Evolutionary conservation across 2,329 filamentous ascomycete genomes (phyloP).

Genomic region (Epichloe sp.): DNA sequence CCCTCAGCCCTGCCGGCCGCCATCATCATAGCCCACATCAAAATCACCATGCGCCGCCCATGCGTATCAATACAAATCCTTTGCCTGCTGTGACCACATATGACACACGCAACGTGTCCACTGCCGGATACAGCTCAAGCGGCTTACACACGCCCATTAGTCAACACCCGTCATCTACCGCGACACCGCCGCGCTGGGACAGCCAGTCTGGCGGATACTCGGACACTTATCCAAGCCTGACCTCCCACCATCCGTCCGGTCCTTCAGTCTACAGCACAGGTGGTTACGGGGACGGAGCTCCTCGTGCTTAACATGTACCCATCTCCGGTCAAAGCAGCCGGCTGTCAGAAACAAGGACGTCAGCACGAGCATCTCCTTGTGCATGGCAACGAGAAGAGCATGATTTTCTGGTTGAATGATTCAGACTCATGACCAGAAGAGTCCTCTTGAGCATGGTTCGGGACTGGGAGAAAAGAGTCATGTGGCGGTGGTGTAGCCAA

Average conservation of each 20-base stretch:
- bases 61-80: conserved; percentile 24
- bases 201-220: conserved; percentile 24
- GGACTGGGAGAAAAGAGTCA: not conserved
- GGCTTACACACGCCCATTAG: conserved; percentile 27
- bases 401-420: no score
- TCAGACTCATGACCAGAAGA: no score
- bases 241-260: conserved; percentile 21
- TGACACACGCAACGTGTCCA: conserved; percentile 20
- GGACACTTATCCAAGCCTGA: conserved; percentile 26
- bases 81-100: conserved; percentile 28
- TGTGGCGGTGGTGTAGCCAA: no score
- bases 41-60: conserved; percentile 15
- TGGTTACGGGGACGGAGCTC: conserved; percentile 28
- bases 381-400: no score
- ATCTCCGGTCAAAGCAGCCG: no score
- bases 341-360: no score
- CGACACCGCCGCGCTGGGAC: conserved; percentile 30
- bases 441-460: not conserved
- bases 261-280: conserved; percentile 28
- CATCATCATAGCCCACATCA: conserved; percentile 21
- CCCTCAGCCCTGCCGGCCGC: conserved; percentile 27
- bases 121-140: conserved; percentile 25
- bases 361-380: no score
- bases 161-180: conserved; percentile 22
- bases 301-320: conserved; percentile 22